phyloP scores from a whole-genome alignment of 768 basidiomycete species.

The Daedalea quercina region DNA sequence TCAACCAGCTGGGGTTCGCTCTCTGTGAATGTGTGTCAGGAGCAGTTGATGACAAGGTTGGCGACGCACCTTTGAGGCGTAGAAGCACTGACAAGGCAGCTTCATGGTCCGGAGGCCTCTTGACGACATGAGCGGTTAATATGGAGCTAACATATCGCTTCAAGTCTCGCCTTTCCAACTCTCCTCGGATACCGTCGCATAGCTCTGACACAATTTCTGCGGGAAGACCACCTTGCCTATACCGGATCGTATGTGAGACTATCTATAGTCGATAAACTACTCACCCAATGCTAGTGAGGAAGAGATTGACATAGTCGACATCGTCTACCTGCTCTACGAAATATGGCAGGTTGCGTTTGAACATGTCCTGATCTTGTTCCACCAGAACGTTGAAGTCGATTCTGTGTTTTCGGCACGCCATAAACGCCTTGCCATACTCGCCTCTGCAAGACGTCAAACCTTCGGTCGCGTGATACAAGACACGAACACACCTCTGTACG shows the following conservation, averaged over 20 bases:
- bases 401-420: constrained; percentile 88
- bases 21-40: constrained; percentile 23
- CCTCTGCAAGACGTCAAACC: constrained; percentile 36
- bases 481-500: constrained; percentile 54
- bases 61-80: constrained; percentile 60
- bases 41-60: background rate
- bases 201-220: constrained; percentile 57
- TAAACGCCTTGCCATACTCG: constrained; percentile 80
- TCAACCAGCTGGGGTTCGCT: constrained; percentile 75
- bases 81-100: constrained; percentile 71
- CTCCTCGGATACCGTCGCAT: constrained; percentile 69
- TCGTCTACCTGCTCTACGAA: constrained; percentile 86
- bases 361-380: constrained; percentile 65
- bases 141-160: constrained; percentile 86
- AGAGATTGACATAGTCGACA: constrained; percentile 88
- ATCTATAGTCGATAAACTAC: constrained; percentile 10
- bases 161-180: constrained; percentile 67
- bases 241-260: background rate
- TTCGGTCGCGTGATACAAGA: background rate
- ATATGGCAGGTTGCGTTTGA: constrained; percentile 50
- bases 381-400: constrained; percentile 89
- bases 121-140: constrained; percentile 88
- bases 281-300: constrained; percentile 81
- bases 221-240: constrained; percentile 53
- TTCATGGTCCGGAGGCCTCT: constrained; percentile 87